Evolutionary conservation across 2,329 filamentous ascomycete species (phyloP), one percentile per base, ranked within the genome.

Genomic region (Chalara sp.): DNA sequence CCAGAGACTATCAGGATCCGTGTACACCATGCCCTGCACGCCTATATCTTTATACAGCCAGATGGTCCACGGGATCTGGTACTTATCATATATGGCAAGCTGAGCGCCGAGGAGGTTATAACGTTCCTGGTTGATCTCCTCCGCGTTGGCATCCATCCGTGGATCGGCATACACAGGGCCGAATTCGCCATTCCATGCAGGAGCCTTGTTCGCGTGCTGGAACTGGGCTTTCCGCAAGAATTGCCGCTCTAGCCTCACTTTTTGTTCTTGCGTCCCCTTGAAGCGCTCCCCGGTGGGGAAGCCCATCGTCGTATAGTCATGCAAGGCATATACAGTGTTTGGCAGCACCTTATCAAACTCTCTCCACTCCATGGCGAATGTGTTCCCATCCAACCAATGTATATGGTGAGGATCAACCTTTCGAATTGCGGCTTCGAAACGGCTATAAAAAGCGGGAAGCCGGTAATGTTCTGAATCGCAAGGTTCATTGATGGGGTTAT

Each of bases 11-110:
- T 72, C 46, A 8, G 57, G 55, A 29, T 51, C 41, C 6, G 74
- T 67, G 53, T 76, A 73, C 0, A 77, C 67, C 76, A 81, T 79
- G 5, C 76, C 78, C 61, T 80, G 76, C 43, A 76, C 70, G 0
- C 77, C 76, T 39, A 80, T 73, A 52, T 81, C 76, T 60, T 80
- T 81, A 63, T 79, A 80, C 0, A 78, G 63, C 77, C 78, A 81
- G 58, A 84, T 84, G 11, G 68, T 75, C 81, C 80, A 84, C 48
- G 71, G 68, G 35, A 77, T 76, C 46, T 71, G 63, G 52, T 75
- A 63, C 61, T 74, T 71, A 48, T 74, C 71, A 60, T 81, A 81
- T 41, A 80, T 74, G 8, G 65, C 62, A 32, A 80, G 62, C 58
- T 77, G 74, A 12, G 71, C 68, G 10, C 70, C 69, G 4, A 77